Evolutionary conservation across 345 rosid species (phyloP), one percentile per base, ranked within the genome.

Genomic region (Salix viminalis): DNA sequence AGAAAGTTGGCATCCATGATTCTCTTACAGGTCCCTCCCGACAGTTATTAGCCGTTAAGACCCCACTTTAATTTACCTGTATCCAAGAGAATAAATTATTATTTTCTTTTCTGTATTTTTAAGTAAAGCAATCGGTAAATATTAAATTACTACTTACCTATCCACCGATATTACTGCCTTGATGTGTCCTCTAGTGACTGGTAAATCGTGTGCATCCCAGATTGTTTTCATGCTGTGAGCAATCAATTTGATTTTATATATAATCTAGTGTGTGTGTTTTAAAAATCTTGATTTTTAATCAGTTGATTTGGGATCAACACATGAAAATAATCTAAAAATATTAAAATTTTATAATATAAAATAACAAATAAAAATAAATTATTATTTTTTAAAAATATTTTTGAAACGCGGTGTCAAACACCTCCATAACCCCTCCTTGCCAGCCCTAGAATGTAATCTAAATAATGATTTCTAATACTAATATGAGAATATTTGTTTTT

Each of bases 21-120:
- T 81, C 76, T 75, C 67, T 46, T 58, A 9, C 14, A 19, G 70
- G 76, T 69, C 67, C 71, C 71, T 71, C 74, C 84, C 84, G 86
- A 88, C 90, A 85, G 81, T 72, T 81, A 82, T 82, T 88, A 84
- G 83, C 88, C 87, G 70, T 87, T 76, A 11, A 32, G 86, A 64
- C 84, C 86, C 85, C 82, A 80, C 79, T 37, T 69, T 32, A 23
- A 60, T 9, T 36, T 36, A 36, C 37, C 37, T 39, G 42, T 2
- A 39, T 39, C 44, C 11, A 41, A 41, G 44, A 9, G 44, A 41
- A 41, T 41, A 41, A 1, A 41, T 41, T 41, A 8, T 41, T 41
- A 2, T 41, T 41, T 36, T 41, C 12, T 0, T 41, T 41, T 41
- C 44, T 41, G 44, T 41, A 41, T 9, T 41, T 41, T 41, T 9